phyloP scores from a whole-genome alignment of 805 yeast species.

The Wickerhamomyces pijperi region DNA sequence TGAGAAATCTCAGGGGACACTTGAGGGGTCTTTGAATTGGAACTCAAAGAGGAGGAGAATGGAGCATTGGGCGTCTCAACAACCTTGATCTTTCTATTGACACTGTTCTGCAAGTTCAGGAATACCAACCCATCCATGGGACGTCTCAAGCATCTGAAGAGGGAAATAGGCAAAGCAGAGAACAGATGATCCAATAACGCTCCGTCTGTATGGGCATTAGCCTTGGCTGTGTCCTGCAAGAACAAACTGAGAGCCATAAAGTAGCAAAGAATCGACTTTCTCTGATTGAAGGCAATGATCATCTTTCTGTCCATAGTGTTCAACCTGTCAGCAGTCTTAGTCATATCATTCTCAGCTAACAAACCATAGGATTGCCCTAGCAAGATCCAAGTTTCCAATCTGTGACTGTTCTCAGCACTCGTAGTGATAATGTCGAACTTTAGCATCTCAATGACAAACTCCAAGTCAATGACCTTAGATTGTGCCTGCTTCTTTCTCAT shows the following conservation, averaged over 20 bases:
- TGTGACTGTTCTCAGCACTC: constrained; percentile 29
- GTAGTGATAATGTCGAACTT: constrained; percentile 50
- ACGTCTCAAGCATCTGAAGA: constrained; percentile 30
- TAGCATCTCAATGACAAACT: constrained; percentile 56
- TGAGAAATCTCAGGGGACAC: constrained; percentile 1
- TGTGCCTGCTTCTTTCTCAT: constrained; percentile 68
- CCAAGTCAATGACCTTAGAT: constrained; percentile 73
- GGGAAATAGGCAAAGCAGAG: constrained; percentile 43
- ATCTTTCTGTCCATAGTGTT: constrained; percentile 49
- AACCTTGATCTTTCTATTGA: too few relatives aligned
- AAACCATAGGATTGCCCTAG: constrained; percentile 71
- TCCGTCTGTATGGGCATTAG: constrained; percentile 15
- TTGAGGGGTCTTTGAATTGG: background rate
- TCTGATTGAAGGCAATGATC: constrained; percentile 52
- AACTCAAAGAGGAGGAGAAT: constrained; percentile 1
- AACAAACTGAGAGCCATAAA: constrained; percentile 53
- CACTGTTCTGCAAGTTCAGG: constrained; percentile 19
- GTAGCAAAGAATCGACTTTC: constrained; percentile 62
- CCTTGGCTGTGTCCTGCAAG: constrained; percentile 7
- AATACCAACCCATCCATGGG: constrained; percentile 61
- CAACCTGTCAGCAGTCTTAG: constrained; percentile 85
- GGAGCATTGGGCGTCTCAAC: too few relatives aligned
- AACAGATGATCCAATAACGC: constrained; percentile 34
- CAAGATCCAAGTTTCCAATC: constrained; percentile 81
- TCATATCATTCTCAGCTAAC: constrained; percentile 77